Base-by-base conservation (phyloP, 805 yeast genomes). In the Wickerhamomyces silvicola region DNA sequence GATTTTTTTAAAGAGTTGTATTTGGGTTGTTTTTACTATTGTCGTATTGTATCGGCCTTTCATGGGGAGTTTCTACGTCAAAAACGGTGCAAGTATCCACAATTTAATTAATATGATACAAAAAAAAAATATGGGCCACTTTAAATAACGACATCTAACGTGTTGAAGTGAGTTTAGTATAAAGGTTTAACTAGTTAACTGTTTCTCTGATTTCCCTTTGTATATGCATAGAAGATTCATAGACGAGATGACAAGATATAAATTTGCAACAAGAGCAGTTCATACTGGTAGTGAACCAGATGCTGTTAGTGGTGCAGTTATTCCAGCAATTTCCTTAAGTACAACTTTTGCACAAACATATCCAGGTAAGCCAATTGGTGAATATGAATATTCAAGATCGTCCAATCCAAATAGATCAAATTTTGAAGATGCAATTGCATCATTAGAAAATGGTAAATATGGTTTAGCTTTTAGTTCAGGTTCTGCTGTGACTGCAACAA, bases 381-480 rank as follows among this genome's bases (percentile, higher is more conserved):
- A 59, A 27, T 85, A 76, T 62, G 94, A 85, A 57, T 84, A 84
- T 64, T 81, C 94, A 13, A 71, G 95, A 58, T 80, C 90, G 18
- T 76, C 80, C 42, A 84, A 84, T 61, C 95, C 95, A 40, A 85
- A 84, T 72, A 77, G 95, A 64, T 78, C 75, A 56, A 78, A 75
- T 55, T 78, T 84, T 41, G 95, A 85, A 62, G 64, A 61, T 32
- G 90, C 84, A 8, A 72, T 84, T 33, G 94, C 94, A 33, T 67
- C 85, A 12, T 67, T 84, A 37, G 95, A 84, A 60, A 71, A 74
- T 37, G 95, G 79, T 43, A 72, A 76, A 55, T 69, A 74, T 56
- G 88, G 82, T 18, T 59, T 84, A 38, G 94, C 90, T 12, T 78
- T 82, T 56, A 62, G 82, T 22, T 81, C 94, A n/a, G 95, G 95